Percentiles rank a stretch among this genome's conserved stretches.
Evolutionary conservation across 108 stramenopile genomes (phyloP).

Genomic region (Parmales sp.): DNA sequence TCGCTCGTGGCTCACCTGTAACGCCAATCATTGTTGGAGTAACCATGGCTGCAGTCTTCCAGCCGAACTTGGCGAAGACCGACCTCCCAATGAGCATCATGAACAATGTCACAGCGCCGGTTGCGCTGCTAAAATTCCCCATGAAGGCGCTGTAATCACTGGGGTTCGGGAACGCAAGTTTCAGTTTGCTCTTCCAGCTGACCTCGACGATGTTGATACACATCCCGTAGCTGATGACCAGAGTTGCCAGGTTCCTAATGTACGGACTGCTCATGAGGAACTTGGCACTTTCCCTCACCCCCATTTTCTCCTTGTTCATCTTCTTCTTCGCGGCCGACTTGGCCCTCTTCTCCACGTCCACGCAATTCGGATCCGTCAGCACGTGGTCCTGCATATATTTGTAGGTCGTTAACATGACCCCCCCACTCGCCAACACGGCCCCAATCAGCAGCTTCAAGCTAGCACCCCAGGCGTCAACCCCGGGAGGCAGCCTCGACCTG

Average conservation of each 20-base stretch:
- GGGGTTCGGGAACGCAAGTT: constrained; percentile 90
- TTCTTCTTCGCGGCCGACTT: constrained; percentile 51
- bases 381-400: constrained; percentile 82
- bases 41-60: constrained; percentile 80
- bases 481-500: constrained; percentile 61
- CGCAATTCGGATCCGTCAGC: constrained; percentile 58
- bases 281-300: constrained; percentile 74
- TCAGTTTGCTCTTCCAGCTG: constrained; percentile 96
- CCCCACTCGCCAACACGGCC: constrained; percentile 72
- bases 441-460: constrained; percentile 86
- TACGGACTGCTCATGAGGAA: constrained; percentile 80
- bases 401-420: constrained; percentile 62
- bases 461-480: constrained; percentile 85
- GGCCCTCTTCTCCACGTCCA: constrained; percentile 36
- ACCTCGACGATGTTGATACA: constrained; percentile 99
- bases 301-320: constrained; percentile 73
- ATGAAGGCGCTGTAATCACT: constrained; percentile 96
- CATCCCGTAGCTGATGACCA: constrained; percentile 96
- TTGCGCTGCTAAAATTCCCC: constrained; percentile 93
- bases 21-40: constrained; percentile 89
- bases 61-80: constrained; percentile 87
- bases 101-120: constrained; percentile 81
- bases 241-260: constrained; percentile 78
- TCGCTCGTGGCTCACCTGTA: too few species aligned
- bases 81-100: constrained; percentile 92